phyloP scores from a whole-genome alignment of 2,329 filamentous ascomycete species.

The Cladosporium austrohemisphaericum region DNA sequence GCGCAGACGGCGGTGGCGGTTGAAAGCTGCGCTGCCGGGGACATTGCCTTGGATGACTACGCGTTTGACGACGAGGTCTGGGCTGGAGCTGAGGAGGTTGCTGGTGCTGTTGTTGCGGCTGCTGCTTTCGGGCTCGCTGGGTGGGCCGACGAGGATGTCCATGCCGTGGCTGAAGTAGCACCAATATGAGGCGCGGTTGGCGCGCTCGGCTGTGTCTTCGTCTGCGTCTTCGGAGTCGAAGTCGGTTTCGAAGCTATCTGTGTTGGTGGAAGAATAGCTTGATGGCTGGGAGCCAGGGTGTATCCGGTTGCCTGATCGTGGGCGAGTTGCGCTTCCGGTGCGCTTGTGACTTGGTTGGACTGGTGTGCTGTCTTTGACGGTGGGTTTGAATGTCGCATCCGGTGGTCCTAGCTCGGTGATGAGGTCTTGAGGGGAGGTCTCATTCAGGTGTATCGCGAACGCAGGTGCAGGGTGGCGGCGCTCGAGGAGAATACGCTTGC shows the following conservation, averaged over 20 bases:
- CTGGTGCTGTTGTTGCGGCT: slow-evolving; percentile 4
- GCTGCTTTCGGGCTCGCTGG: slow-evolving; percentile 43
- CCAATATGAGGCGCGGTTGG: slow-evolving; percentile 67
- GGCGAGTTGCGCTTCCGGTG: slow-evolving; percentile 25
- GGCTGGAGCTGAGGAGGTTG: slow-evolving; percentile 19
- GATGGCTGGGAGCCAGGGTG: slow-evolving; percentile 33
- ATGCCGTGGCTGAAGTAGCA: slow-evolving; percentile 97
- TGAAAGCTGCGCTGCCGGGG: slow-evolving; percentile 94
- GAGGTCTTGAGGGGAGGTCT: slow-evolving; percentile 88
- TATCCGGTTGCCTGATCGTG: slow-evolving; percentile 17
- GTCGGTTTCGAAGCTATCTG: slow-evolving; percentile 43
- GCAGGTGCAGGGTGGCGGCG: slow-evolving; percentile 65
- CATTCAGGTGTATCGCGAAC: slow-evolving; percentile 71
- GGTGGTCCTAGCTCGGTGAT: slow-evolving; percentile 88
- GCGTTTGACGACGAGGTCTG: slow-evolving; percentile 77
- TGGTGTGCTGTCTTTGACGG: slow-evolving; percentile 17
- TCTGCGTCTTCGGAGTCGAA: slow-evolving; percentile 49
- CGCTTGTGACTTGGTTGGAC: slow-evolving; percentile 22
- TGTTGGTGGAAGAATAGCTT: slow-evolving; percentile 38
- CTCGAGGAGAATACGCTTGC: slow-evolving; percentile 74
- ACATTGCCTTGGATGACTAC: slow-evolving; percentile 92
- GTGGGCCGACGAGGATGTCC: slow-evolving; percentile 83
- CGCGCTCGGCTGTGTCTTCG: slow-evolving; percentile 58
- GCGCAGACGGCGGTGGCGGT: slow-evolving; percentile 81
- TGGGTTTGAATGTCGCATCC: slow-evolving; percentile 72